Conservation (phyloP, 352 stramenopile species). For the Pythium rhizo-oryzae region DNA sequence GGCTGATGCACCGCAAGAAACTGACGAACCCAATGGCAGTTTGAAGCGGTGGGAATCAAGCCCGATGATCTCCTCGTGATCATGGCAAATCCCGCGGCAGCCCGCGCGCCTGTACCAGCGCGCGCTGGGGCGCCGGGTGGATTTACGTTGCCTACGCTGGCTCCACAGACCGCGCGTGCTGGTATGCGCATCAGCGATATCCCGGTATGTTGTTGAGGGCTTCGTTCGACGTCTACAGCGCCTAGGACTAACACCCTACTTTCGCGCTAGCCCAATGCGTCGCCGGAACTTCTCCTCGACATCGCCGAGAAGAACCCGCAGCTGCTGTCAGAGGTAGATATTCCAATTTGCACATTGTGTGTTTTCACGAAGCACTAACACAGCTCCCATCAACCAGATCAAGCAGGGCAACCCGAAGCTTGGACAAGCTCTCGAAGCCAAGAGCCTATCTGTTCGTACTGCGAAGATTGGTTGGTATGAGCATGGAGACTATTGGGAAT, state of each 20-base stretch:
- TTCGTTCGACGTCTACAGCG: background rate
- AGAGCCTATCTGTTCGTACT: slow-evolving; percentile 62
- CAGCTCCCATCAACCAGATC: slow-evolving; percentile 42
- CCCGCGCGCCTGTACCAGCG: slow-evolving; percentile 19
- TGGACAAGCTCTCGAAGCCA: slow-evolving; percentile 61
- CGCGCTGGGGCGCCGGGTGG: slow-evolving; percentile 14
- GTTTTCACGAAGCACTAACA: background rate
- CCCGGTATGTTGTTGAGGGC: slow-evolving; percentile 41
- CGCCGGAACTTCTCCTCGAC: slow-evolving; percentile 75
- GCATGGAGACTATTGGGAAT: no score
- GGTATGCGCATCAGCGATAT: slow-evolving; percentile 85
- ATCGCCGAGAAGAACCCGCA: slow-evolving; percentile 86
- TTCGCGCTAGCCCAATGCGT: slow-evolving; percentile 48
- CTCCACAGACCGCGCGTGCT: slow-evolving; percentile 42
- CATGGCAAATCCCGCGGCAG: slow-evolving; percentile 36
- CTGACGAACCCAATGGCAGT: no score
- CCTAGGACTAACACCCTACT: no score
- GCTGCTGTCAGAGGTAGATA: slow-evolving; percentile 69
- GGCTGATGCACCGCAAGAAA: no score
- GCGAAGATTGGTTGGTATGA: no score
- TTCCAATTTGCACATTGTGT: no score
- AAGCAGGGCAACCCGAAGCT: slow-evolving; percentile 66
- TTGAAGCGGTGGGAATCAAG: slow-evolving; percentile 69
- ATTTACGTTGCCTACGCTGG: slow-evolving; percentile 9
- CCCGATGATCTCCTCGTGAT: slow-evolving; percentile 77